Evolutionary conservation across 192 early-diverging fungal genomes (phyloP).

Genomic region (Jimgerdemannia flammicorona): DNA sequence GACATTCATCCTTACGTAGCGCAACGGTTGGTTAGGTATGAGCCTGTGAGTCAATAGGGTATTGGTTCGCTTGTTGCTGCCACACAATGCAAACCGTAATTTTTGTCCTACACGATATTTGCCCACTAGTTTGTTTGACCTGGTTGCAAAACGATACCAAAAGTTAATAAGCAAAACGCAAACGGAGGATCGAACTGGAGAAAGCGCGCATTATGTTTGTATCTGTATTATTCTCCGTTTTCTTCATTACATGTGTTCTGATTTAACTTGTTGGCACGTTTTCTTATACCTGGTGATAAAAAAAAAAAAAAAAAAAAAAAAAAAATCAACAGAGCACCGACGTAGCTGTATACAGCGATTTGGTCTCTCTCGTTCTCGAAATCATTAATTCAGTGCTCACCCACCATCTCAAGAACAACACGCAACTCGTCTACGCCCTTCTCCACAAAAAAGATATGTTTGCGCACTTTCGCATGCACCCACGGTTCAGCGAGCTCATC

Average conservation of each 20-base stretch:
- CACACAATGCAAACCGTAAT: background rate
- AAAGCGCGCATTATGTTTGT: conserved; percentile 22
- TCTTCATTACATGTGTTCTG: too few species aligned
- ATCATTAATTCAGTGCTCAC: conserved; percentile 66
- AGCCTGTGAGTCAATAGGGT: background rate
- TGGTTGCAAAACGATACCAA: conserved; percentile 61
- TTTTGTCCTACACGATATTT: background rate
- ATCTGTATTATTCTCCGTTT: background rate
- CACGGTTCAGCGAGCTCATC: conserved; percentile 52
- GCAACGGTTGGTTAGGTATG: conserved; percentile 62
- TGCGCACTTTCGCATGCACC: conserved; percentile 43
- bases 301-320: background rate
- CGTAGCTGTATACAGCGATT: conserved; percentile 58
- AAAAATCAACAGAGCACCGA: conserved; percentile 33
- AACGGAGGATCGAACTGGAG: conserved; percentile 26
- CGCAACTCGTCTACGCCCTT: conserved; percentile 66
- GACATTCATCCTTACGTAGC: conserved; percentile 68
- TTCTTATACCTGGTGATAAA: background rate
- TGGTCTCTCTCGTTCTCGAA: conserved; percentile 63
- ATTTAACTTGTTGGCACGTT: too few species aligned
- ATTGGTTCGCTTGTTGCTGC: too few species aligned
- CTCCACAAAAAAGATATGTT: conserved; percentile 67
- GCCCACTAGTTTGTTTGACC: conserved; percentile 55
- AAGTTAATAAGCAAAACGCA: conserved; percentile 35
- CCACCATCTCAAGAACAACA: conserved; percentile 58